Evolutionary conservation across 73 alveolate species (phyloP).

Genomic region (Paramecium bursaria): DNA sequence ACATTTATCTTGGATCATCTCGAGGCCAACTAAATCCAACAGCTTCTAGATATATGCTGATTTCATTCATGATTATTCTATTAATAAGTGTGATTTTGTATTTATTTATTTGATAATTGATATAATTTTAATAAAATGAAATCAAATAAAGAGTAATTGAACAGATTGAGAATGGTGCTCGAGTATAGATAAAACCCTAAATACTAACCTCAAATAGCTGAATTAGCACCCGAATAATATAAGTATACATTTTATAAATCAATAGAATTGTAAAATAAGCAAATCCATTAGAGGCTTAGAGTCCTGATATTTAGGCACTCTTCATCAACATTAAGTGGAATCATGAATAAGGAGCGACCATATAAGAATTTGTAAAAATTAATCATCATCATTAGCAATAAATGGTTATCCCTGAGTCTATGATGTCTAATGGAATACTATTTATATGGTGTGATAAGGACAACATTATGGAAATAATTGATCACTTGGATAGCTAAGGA

Average conservation of each 20-base stretch:
- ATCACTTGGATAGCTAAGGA: slow-evolving; percentile 71
- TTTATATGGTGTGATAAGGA: slow-evolving; percentile 83
- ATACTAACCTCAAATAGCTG: background rate
- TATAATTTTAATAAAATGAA: no score
- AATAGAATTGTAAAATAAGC: background rate
- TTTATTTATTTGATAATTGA: no score
- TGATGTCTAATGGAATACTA: slow-evolving; percentile 76
- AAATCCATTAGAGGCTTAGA: no score
- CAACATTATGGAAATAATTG: slow-evolving; percentile 71
- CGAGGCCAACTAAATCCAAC: no score
- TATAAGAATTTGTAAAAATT: slow-evolving; percentile 63
- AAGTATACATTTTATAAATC: background rate
- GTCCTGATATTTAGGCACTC: background rate
- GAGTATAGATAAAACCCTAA: slow-evolving; percentile 1
- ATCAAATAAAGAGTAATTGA: slow-evolving; percentile 27
- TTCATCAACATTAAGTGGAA: slow-evolving; percentile 18
- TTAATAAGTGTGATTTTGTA: no score
- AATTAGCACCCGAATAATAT: background rate
- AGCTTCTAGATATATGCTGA: no score
- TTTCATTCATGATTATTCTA: no score
- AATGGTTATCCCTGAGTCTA: slow-evolving; percentile 54
- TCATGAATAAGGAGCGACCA: slow-evolving; percentile 57
- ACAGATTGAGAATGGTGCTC: background rate
- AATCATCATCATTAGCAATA: slow-evolving; percentile 11
- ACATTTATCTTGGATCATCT: no score